These are phyloP conservation scores for Boletus barrowsii DNA, from an alignment of 768 basidiomycete genomes.

Conservation along the genomic window DNA sequence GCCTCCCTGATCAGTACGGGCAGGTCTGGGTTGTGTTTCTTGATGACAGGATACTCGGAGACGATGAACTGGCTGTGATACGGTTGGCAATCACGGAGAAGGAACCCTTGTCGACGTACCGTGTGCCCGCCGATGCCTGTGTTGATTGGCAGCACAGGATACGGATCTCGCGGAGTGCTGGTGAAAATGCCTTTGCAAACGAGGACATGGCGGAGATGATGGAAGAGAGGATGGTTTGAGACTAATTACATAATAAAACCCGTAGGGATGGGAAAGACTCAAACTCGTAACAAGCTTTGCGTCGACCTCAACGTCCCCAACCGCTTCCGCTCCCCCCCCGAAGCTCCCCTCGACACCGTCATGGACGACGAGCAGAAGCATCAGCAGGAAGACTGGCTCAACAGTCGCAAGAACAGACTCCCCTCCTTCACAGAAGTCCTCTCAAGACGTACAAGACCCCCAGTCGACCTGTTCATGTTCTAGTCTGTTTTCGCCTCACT, in stretches of 20 bases:
- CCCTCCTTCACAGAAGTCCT: slow-evolving; percentile 92
- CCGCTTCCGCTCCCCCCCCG: slow-evolving; percentile 14
- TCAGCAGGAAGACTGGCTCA: slow-evolving; percentile 71
- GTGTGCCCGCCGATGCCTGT: slow-evolving; percentile 71
- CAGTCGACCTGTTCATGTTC: slow-evolving; percentile 98
- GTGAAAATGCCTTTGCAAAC: slow-evolving; percentile 71
- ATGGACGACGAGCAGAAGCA: slow-evolving; percentile 55
- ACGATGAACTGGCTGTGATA: slow-evolving; percentile 72
- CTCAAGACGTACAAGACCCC: slow-evolving; percentile 84
- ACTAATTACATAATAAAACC: slow-evolving; percentile 29
- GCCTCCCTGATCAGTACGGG: slow-evolving; percentile 82
- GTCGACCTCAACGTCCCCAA: slow-evolving; percentile 17
- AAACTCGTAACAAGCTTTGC: slow-evolving; percentile 4
- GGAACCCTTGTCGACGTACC: slow-evolving; percentile 44
- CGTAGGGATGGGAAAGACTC: slow-evolving; percentile 1
- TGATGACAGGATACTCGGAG: slow-evolving; percentile 69
- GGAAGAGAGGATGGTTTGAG: neutral
- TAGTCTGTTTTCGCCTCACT: slow-evolving; percentile 60
- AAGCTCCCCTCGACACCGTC: neutral
- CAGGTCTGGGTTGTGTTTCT: slow-evolving; percentile 83
- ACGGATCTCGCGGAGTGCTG: slow-evolving; percentile 76
- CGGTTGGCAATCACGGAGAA: neutral
- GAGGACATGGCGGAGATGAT: slow-evolving; percentile 47
- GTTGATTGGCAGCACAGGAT: slow-evolving; percentile 78
- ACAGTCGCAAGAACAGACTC: slow-evolving; percentile 67